phyloP scores from a whole-genome alignment of 345 rosid species.

The Citrus sp. region DNA sequence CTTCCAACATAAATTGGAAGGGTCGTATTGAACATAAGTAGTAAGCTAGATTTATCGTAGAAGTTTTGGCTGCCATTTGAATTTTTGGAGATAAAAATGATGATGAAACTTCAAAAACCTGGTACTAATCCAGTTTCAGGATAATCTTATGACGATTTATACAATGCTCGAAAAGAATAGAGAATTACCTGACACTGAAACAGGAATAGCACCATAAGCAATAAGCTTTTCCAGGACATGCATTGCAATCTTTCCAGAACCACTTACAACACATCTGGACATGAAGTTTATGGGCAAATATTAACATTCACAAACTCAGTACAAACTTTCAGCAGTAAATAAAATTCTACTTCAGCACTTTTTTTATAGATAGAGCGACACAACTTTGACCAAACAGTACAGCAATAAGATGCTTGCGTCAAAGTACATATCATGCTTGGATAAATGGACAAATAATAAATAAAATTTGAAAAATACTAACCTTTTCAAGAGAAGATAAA shows the following conservation, averaged over 20 bases:
- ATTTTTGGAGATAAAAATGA: neutral
- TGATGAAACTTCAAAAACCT: conserved; percentile 2
- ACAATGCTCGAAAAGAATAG: neutral
- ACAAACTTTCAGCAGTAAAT: neutral
- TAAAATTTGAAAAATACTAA: neutral
- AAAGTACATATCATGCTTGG: neutral
- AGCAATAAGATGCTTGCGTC: neutral
- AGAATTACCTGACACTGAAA: conserved; percentile 78
- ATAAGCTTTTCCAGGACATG: conserved; percentile 97
- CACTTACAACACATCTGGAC: conserved; percentile 89
- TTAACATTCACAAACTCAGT: conserved; percentile 12
- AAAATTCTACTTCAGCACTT: neutral
- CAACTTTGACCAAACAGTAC: neutral
- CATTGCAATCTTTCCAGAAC: conserved; percentile 98
- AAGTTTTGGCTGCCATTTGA: neutral
- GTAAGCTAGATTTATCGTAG: neutral
- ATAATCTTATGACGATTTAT: neutral
- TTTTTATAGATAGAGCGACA: neutral
- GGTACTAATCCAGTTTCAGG: neutral
- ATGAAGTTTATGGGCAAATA: conserved; percentile 7
- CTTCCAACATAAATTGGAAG: neutral
- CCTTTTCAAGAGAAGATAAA: neutral
- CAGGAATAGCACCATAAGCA: conserved; percentile 91
- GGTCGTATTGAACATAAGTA: neutral
- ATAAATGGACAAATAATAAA: neutral